These are phyloP conservation scores for Orbilia quercus DNA, from an alignment of 2,329 filamentous ascomycete species.

Conservation along the genomic window DNA sequence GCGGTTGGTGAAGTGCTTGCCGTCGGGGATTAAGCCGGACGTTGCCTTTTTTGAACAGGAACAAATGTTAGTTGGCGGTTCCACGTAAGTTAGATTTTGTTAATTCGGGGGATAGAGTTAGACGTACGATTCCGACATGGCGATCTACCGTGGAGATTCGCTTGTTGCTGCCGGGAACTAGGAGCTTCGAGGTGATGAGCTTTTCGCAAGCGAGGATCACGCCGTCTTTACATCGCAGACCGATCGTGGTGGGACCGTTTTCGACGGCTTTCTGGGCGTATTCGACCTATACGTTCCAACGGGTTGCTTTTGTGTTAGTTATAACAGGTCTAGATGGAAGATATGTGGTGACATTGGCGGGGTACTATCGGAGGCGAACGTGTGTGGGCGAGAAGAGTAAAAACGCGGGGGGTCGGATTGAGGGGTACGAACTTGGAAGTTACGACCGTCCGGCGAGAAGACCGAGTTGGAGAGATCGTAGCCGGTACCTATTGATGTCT, in stretches of 20 bases:
- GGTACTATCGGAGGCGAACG: neutral
- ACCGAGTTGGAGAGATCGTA: constrained; percentile 99
- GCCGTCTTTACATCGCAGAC: constrained; percentile 96
- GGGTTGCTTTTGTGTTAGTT: neutral
- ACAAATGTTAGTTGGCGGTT: constrained; percentile 2
- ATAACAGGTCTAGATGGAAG: neutral
- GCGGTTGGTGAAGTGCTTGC: constrained; percentile 91
- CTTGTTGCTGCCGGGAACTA: constrained; percentile 96
- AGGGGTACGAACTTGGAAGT: constrained; percentile 80
- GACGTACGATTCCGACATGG: constrained; percentile 88
- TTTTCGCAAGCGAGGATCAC: constrained; percentile 97
- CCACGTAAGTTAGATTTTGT: no score
- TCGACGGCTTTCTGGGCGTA: constrained; percentile 99
- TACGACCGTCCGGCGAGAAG: constrained; percentile 98
- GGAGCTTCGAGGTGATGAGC: constrained; percentile 91
- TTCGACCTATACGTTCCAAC: constrained; percentile 71
- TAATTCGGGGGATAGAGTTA: neutral
- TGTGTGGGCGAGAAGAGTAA: neutral
- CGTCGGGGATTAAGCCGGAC: constrained; percentile 93
- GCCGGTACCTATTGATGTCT: constrained; percentile 99
- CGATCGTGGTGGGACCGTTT: constrained; percentile 94
- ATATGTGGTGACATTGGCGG: constrained; percentile 1
- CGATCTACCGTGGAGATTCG: constrained; percentile 94
- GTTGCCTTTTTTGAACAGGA: constrained; percentile 74
- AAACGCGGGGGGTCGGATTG: neutral